These are phyloP conservation scores for Neurospora sp. DNA, from an alignment of 495 filamentous ascomycete species.

Conservation along the genomic window DNA sequence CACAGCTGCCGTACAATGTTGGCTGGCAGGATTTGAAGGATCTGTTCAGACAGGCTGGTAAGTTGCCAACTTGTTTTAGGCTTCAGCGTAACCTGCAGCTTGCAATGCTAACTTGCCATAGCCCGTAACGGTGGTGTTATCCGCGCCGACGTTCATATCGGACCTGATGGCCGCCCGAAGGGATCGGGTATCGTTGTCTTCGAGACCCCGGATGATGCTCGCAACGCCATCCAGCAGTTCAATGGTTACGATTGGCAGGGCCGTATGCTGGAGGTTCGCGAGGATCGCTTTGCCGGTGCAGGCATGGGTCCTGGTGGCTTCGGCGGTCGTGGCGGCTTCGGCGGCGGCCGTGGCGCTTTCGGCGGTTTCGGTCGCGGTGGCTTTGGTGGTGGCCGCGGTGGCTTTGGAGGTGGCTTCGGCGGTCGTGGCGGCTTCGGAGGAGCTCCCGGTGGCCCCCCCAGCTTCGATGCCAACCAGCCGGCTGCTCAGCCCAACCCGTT, in stretches of 20 bases:
- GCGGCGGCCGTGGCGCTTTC: conserved; percentile 49
- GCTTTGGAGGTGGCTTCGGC: conserved; percentile 29
- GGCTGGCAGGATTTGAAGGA: conserved; percentile 99
- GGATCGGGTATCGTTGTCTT: conserved; percentile 96
- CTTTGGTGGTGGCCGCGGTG: conserved; percentile 22
- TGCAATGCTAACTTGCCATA: conserved; percentile 14
- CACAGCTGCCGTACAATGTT: conserved; percentile 89
- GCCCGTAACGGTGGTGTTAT: conserved; percentile 70
- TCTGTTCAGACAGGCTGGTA: conserved; percentile 96
- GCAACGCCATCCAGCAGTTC: conserved; percentile 91
- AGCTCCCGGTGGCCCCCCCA: conserved; percentile 25
- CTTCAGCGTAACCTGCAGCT: background rate
- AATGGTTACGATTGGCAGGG: conserved; percentile 99
- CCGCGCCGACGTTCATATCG: conserved; percentile 90
- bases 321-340: conserved; percentile 45
- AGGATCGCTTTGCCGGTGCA: conserved; percentile 82
- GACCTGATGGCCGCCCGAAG: conserved; percentile 86
- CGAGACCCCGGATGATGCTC: conserved; percentile 86
- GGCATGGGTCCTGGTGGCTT: conserved; percentile 45
- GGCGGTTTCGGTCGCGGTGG: conserved; percentile 40
- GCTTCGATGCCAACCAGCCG: conserved; percentile 31
- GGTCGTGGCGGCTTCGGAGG: conserved; percentile 42
- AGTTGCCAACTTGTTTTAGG: conserved; percentile 25
- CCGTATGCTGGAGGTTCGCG: conserved; percentile 83
- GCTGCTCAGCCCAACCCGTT: conserved; percentile 81